Evolutionary conservation across 2,329 filamentous ascomycete genomes (phyloP), one percentile per base, ranked within the genome.

Genomic region (Xylariaceae sp.): DNA sequence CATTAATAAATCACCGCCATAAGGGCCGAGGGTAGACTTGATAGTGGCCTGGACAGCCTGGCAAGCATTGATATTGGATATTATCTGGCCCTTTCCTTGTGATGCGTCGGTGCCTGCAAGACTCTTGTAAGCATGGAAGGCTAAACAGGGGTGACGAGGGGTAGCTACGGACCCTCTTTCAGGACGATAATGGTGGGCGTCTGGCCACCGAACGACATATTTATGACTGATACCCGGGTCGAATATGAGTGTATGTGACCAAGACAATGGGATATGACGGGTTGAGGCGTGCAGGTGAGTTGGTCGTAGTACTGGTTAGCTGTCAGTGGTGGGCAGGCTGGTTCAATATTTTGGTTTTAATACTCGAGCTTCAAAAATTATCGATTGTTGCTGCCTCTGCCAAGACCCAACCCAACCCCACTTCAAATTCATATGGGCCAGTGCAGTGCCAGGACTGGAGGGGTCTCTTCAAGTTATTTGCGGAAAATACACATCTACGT

Each of bases 61-160:
- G 69, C 93, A 98, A 57, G 93, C 93, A 75, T 95, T 96, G 74
- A 98, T 97, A 72, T 98, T 98, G 61, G 92, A 94, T 62, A 98
- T 73, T 62, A 98, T 86, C 73, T 98, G 93, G 44, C 91, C 91
- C 69, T 94, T 93, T 63, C 93, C 93, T 72, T 98, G 93, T 43
- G 93, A 97, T 61, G 90, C 83, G 70, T 98, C 93, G 74, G 93
- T 98, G 62, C 93, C 93, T 96, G 62, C 53, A 52, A 53, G 50
- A 21, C 29, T 44, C 42, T 37, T 27, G 51, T 59, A 53, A 58
- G 57, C 47, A 49, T 54, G 34, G 3, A 19, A 22, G 20, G 37
- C 36, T 37, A 41, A 20, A 27, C 14, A 19, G 33, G 39, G 37
- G 45, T 42, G 40, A 45, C 55, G 55, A 55, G 61, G 59, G 56